Conservation (phyloP, 2,329 filamentous ascomycete species). For the Leptographium flavum region DNA sequence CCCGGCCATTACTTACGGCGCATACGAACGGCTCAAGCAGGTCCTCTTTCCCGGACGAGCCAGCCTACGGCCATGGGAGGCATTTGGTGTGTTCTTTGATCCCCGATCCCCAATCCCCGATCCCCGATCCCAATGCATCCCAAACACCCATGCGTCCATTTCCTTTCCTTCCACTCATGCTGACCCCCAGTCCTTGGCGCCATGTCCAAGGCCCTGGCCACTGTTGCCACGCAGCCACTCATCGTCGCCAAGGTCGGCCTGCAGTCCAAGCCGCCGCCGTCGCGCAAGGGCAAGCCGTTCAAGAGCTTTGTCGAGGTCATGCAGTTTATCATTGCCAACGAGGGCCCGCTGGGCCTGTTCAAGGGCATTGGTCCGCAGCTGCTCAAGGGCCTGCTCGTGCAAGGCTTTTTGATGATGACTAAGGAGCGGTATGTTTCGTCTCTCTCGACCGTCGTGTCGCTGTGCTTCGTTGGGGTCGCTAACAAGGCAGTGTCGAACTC, state of each 20-base stretch:
- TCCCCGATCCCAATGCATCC: not conserved
- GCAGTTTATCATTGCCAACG: slow-evolving; percentile 80
- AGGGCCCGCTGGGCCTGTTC: slow-evolving; percentile 73
- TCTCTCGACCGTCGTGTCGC: not conserved
- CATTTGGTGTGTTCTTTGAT: slow-evolving; percentile 86
- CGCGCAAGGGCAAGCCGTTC: slow-evolving; percentile 78
- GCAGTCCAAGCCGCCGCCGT: slow-evolving; percentile 80
- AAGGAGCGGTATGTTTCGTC: slow-evolving; percentile 63
- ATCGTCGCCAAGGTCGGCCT: slow-evolving; percentile 97
- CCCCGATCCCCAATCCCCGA: not conserved
- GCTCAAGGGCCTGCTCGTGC: slow-evolving; percentile 80
- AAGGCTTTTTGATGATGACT: slow-evolving; percentile 97
- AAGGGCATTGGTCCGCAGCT: slow-evolving; percentile 95
- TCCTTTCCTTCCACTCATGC: not conserved
- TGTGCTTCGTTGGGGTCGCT: slow-evolving; percentile 3
- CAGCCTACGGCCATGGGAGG: slow-evolving; percentile 68
- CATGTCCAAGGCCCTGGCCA: slow-evolving; percentile 83
- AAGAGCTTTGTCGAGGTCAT: slow-evolving; percentile 90
- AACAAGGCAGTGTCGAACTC: slow-evolving; percentile 57
- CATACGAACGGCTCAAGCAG: slow-evolving; percentile 78
- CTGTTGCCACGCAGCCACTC: slow-evolving; percentile 81
- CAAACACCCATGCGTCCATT: not conserved
- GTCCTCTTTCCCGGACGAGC: slow-evolving; percentile 63
- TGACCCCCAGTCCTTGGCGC: slow-evolving; percentile 61
- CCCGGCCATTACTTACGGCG: slow-evolving; percentile 93